These are phyloP conservation scores for Puccinia triticina DNA, from an alignment of 1,284 basidiomycete genomes.

Conservation along the genomic window DNA sequence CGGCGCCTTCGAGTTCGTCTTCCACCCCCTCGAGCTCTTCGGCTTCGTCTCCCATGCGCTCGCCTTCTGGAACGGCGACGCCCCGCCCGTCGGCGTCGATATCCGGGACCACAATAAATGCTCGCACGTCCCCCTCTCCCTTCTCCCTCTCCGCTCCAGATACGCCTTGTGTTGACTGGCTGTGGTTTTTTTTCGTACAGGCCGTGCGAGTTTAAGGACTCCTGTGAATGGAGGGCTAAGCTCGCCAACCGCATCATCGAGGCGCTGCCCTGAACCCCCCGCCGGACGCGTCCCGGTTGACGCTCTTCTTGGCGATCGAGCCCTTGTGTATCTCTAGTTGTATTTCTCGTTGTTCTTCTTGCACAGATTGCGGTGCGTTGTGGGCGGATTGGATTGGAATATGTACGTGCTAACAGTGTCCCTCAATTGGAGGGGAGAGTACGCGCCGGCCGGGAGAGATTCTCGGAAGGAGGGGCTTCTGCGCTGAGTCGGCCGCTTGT, in stretches of 20 bases:
- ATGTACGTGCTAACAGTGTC: no score
- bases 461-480: no score
- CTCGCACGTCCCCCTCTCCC: conserved; percentile 64
- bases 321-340: no score
- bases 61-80: conserved; percentile 73
- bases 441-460: no score
- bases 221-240: conserved; percentile 79
- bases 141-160: no score
- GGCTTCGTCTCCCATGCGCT: conserved; percentile 67
- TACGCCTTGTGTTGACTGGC: not conserved
- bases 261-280: conserved; percentile 53
- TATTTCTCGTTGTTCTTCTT: no score
- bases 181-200: conserved; percentile 61
- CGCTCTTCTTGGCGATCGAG: no score
- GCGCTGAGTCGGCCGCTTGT: no score
- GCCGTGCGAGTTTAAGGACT: conserved; percentile 75
- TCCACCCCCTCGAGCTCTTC: conserved; percentile 68
- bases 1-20: conserved; percentile 69
- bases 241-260: conserved; percentile 63
- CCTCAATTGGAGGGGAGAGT: no score
- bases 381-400: no score
- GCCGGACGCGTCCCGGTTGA: no score
- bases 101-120: conserved; percentile 70
- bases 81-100: conserved; percentile 71
- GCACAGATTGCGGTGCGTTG: no score